Base-by-base conservation (phyloP, 1,284 basidiomycete species). In the Sanghuangporus baumii region DNA sequence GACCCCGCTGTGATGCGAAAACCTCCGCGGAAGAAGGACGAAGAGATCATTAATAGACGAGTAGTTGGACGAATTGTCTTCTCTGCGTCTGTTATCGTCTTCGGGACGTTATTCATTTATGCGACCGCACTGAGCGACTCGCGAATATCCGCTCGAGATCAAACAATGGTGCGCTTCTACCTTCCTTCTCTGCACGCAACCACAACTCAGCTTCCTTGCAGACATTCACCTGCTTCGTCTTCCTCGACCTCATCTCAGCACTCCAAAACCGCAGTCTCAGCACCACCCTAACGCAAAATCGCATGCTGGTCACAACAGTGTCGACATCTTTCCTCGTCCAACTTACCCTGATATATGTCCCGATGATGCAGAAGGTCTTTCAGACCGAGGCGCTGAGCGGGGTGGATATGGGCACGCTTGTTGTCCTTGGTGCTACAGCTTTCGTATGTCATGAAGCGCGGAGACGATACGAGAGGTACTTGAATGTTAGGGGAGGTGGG, bases 201-300 rank as follows among this genome's bases (percentile, higher is more conserved):
- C 37, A 38, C 61, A 60, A 54, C 62, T 11, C 18, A 34, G 8
- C 37, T 2, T 26, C 5, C 5, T 18, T 70, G 7, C 26, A 96
- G 94, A 98, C 96, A 3, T 99, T 99, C 74, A 93, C 94, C 16
- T 91, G 87, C 71, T 98, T 98, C 75, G 96, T 99, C 62, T 92
- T 98, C 79, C 87, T 99, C 64, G 96, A 98, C 75, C 85, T 99
- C 46, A 91, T 94, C 1, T 96, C 94, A 23, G 96, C 96, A 0
- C 75, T 98, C 18, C 96, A 98, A 74, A 97, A 94, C 74, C 89
- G 96, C 52, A 94, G 95, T 7, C 81, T 97, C 7, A 87, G 88
- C 20, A 93, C 91, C 68, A 85, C 85, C 8, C 71, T 94, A 26
- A 79, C 83, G 62, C 85, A 89, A 69, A 99, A 99, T 79, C 81